Evolutionary conservation across 106 monocot genomes (phyloP), one percentile per base, ranked within the genome.

Genomic region (Phalaenopsis aphrodite): DNA sequence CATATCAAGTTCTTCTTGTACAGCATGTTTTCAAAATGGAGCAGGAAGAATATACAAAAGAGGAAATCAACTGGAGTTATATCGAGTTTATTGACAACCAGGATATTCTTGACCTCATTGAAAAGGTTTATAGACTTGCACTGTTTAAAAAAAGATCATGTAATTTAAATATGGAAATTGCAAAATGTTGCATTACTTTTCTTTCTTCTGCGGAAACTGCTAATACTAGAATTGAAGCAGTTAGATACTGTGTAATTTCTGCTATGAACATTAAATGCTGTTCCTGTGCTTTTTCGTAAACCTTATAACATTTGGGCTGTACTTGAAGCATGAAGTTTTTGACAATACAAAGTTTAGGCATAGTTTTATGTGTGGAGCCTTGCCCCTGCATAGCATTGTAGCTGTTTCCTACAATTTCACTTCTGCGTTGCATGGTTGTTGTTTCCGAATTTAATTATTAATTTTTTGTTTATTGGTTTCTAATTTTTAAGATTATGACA

Each of bases 1-100:
- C 42, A 24, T 49, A 36, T 12, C 23, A 49, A 23, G 5, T 36
- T 21, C 78, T 55, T 66, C 49, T 77, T 83, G 41, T 38, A 78
- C 93, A 96, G 95, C 93, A 96, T 84, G 95, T 93, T 71, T 96
- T 96, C 69, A 96, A 96, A 86, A 91, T 89, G 89, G 93, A 93
- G 81, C 93, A 95, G 75, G 92, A 92, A 52, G 95, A 92, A 78
- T 95, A 92, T 79, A 89, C 91, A 19, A 96, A 88, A 80, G 93
- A 96, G 82, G 88, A 91, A 81, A 96, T 96, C 38, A 80, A 96
- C 61, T 96, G 96, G 94, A 96, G 96, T 81, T 94, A 96, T 78
- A 96, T 96, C 56, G 94, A 96, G 46, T 96, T 96, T 85, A 86
- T 91, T 82, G 96, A 96, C 88, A 96, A 96, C 78, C 90, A 96